Base-by-base conservation (phyloP, 164 flowering plant genomes). In the Sedum album region DNA sequence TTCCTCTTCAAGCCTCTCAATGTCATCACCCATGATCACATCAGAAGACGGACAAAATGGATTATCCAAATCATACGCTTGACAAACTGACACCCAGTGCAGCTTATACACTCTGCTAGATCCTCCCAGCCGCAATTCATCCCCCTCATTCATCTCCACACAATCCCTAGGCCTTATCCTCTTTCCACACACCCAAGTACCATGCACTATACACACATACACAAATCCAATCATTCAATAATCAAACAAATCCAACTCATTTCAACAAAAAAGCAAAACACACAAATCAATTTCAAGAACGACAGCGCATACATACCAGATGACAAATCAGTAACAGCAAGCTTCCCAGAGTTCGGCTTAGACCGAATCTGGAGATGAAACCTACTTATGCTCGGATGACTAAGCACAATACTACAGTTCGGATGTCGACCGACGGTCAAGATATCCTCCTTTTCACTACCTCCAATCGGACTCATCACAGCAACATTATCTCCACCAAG, bases 351-450 rank as follows among this genome's bases (percentile, higher is more conserved):
- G 2, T 80, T 79, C 31, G 95, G 85, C 5, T 75, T 73, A 1
- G 83, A 84, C 66, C 67, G 73, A 68, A 95, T 85, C 36, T 77
- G 82, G 70, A 95, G 90, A 78, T 95, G 99, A 72, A 87, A 92
- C 73, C 98, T 76, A 77, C 97, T 95, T 72, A 95, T 83, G 76
- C 99, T 92, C 4, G 99, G 99, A 67, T 95, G 98, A 66, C 86
- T 91, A 66, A 90, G 61, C 75, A 82, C 75, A 64, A 95, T 80
- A 71, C 83, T 79, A 71, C 98, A 92, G 75, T 92, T 92, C 0
- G 97, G 97, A 77, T 95, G 99, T 31, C 99, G 76, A 11, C 99
- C 99, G 8, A 90, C 86, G 13, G 79, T 69, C 78, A 92, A 71
- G 38, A 76, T 74, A 31, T 79, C 83, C 31, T 82, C 89, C 4